These are phyloP conservation scores for Sclerotinia sclerotiorum DNA, from an alignment of 2,329 filamentous ascomycete genomes.

Conservation along the genomic window DNA sequence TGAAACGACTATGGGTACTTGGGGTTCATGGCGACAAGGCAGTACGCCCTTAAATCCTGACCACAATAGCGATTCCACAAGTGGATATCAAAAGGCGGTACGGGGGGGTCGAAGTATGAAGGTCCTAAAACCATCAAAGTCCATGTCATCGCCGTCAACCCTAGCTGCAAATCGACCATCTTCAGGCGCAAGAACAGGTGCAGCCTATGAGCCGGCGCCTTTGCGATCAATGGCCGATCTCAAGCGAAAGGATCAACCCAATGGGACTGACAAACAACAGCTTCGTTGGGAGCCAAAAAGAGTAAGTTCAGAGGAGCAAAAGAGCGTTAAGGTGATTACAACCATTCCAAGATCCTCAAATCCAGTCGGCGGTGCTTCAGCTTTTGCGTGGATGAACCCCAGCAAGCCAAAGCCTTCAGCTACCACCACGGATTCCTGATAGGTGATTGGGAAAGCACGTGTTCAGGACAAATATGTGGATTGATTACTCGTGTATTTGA, in stretches of 20 bases:
- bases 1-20: constrained; percentile 58
- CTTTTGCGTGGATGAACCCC: constrained; percentile 87
- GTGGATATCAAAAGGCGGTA: constrained; percentile 67
- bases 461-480: constrained; percentile 10
- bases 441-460: neutral
- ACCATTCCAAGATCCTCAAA: constrained; percentile 63
- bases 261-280: constrained; percentile 36
- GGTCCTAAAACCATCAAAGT: constrained; percentile 77
- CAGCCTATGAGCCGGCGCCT: constrained; percentile 52
- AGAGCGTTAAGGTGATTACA: constrained; percentile 30
- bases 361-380: constrained; percentile 86
- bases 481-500: constrained; percentile 1
- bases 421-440: constrained; percentile 23
- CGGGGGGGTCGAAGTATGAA: constrained; percentile 76
- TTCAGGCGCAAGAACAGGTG: constrained; percentile 50
- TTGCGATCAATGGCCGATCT: constrained; percentile 49
- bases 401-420: constrained; percentile 32
- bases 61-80: constrained; percentile 42
- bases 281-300: constrained; percentile 55
- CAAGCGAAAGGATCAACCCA: constrained; percentile 55
- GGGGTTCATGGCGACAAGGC: constrained; percentile 69
- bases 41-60: constrained; percentile 32
- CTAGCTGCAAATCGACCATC: constrained; percentile 40
- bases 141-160: constrained; percentile 51
- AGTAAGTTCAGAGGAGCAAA: constrained; percentile 43